phyloP scores from a whole-genome alignment of 345 rosid species.

The Aegle marmelos region DNA sequence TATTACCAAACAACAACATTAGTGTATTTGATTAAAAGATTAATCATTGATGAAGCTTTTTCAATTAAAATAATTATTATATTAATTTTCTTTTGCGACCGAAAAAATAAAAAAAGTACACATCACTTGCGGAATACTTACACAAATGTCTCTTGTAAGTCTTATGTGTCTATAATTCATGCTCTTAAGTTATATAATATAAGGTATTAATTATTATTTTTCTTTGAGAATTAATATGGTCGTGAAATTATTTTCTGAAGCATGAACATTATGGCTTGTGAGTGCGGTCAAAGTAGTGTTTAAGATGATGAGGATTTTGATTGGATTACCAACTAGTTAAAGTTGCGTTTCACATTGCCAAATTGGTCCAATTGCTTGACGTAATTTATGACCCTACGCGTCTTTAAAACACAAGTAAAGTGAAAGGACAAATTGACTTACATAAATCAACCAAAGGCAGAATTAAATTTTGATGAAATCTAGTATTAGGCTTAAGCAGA shows the following conservation, averaged over 20 bases:
- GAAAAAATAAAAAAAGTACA: not conserved
- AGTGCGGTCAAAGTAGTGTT: not conserved
- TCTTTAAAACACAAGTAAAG: not conserved
- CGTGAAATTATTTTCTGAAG: not conserved
- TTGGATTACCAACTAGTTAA: not conserved
- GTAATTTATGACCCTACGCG: not conserved
- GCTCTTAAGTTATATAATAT: not conserved
- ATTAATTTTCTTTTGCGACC: not conserved
- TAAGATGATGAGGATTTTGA: not conserved
- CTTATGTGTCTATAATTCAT: not conserved
- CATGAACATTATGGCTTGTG: not conserved
- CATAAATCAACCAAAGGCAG: not conserved
- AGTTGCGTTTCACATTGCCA: not conserved
- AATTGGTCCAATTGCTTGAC: constrained; percentile 5
- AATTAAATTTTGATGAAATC: no score
- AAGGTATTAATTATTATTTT: not conserved
- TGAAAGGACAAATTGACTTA: not conserved
- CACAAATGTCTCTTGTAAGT: constrained; percentile 1
- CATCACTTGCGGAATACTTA: not conserved
- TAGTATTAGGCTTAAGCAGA: no score
- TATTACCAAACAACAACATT: constrained; percentile 17
- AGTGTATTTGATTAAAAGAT: not conserved
- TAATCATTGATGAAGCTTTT: not conserved
- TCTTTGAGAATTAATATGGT: not conserved
- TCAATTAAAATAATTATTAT: not conserved